Base-by-base conservation (phyloP, 2,329 filamentous ascomycete species). In the Allantophomopsis lycopodina region DNA sequence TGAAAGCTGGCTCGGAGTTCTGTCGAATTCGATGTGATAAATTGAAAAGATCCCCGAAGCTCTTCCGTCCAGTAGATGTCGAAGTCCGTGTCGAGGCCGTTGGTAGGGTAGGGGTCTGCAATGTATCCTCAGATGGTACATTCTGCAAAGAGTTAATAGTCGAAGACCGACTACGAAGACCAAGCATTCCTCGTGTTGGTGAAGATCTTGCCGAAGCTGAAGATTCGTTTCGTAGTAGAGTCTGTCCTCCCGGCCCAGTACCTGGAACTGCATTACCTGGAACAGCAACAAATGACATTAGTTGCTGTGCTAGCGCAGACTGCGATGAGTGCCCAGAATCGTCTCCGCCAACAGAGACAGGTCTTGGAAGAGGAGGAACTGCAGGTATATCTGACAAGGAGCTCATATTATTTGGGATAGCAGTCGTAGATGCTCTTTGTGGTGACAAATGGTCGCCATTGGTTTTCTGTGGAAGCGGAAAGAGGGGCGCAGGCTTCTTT, bases 41-140 rank as follows among this genome's bases (percentile, higher is more conserved):
- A 12, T 76, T 80, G 51, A 98, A 78, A 15, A 96, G 65, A 48
- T 94, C 91, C 39, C 88, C 86, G 50, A 98, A 86, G 59, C 89
- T 96, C 60, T 88, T 91, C 40, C 91, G 75, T 5, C 88, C 87
- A n/a, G 81, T 89, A 0, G 86, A 94, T 1, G 81, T 85, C 1
- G 88, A 94, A 5, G 77, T 88, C 38, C 87, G 71, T 2, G 49
- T 48, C 4, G 55, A 55, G 13, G 10, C 32, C n/a, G 14, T 8
- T 28, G 51, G 54, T n/a, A 76, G 60, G 17, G 73, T 73, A 4
- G 78, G 77, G 3, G 80, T 76, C 6, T 75, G 66, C 5, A 82
- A 69, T 40, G 79, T 75, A 28, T 81, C 75, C 44, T 86, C 83
- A 40, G 78, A 76, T 1, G 80, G 84, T 40, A 74, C 71, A 46